Conservation (phyloP, 352 stramenopile genomes). For the Pythium brachiatum region DNA sequence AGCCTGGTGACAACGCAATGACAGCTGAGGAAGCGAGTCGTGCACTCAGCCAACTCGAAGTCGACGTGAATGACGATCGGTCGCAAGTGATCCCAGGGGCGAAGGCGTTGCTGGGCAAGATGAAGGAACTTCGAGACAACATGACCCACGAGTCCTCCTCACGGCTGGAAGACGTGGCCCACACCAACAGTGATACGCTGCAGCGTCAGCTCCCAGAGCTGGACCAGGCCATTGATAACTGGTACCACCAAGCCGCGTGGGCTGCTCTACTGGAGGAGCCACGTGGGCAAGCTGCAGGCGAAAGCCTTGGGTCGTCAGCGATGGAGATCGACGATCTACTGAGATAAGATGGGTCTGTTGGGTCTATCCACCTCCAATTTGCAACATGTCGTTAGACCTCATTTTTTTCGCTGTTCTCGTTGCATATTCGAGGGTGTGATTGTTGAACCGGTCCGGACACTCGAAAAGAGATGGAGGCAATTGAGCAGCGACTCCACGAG, state of each 20-base stretch:
- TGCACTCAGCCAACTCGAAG: slow-evolving; percentile 17
- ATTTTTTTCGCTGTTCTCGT: neutral
- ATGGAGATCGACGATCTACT: slow-evolving; percentile 19
- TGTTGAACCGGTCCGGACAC: slow-evolving; percentile 11
- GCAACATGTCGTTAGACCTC: neutral
- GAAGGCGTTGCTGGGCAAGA: neutral
- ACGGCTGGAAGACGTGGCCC: slow-evolving; percentile 28
- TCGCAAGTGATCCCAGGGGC: slow-evolving; percentile 16
- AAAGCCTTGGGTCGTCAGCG: neutral
- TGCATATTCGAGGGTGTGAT: slow-evolving; percentile 8
- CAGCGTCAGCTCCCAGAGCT: slow-evolving; percentile 26
- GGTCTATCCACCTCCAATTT: slow-evolving; percentile 7
- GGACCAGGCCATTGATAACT: slow-evolving; percentile 26
- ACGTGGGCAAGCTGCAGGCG: neutral
- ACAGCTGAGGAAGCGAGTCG: neutral
- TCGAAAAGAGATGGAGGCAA: slow-evolving; percentile 19
- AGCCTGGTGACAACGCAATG: neutral
- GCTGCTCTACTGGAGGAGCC: slow-evolving; percentile 8
- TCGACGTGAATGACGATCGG: slow-evolving; percentile 26
- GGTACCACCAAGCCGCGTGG: slow-evolving; percentile 36
- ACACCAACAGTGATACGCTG: slow-evolving; percentile 27
- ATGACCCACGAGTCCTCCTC: slow-evolving; percentile 23
- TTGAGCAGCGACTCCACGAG: slow-evolving; percentile 20
- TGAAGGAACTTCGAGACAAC: slow-evolving; percentile 13
- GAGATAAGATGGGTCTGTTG: slow-evolving; percentile 13